phyloP scores from a whole-genome alignment of 192 early-diverging fungal species.

The Rhizoclosmatium globosum region DNA sequence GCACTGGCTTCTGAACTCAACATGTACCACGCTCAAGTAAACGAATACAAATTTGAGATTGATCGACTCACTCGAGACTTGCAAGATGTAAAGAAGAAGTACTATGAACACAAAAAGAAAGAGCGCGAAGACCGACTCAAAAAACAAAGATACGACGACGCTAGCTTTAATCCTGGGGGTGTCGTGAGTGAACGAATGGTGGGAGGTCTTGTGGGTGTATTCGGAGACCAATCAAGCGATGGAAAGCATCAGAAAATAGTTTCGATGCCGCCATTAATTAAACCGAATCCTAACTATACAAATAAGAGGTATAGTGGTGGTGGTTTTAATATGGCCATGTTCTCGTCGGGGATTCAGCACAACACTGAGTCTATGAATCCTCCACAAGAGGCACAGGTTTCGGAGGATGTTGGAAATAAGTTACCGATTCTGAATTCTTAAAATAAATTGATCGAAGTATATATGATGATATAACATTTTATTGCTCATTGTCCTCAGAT shows the following conservation, averaged over 20 bases:
- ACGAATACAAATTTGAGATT: slow-evolving; percentile 70
- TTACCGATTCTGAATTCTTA: no score
- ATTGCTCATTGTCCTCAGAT: neutral
- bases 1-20: slow-evolving; percentile 69
- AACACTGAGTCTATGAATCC: neutral
- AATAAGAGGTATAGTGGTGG: slow-evolving; percentile 26
- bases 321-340: slow-evolving; percentile 30
- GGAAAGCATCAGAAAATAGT: no score
- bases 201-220: slow-evolving; percentile 11
- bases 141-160: slow-evolving; percentile 6
- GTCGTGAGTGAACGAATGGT: slow-evolving; percentile 31
- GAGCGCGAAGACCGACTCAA: slow-evolving; percentile 14
- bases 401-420: no score
- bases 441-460: no score
- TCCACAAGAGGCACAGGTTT: no score
- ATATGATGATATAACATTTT: no score
- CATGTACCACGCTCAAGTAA: slow-evolving; percentile 72
- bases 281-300: slow-evolving; percentile 11
- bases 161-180: slow-evolving; percentile 7
- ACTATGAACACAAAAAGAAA: slow-evolving; percentile 52
- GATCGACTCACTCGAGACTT: slow-evolving; percentile 61
- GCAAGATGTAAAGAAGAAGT: slow-evolving; percentile 68
- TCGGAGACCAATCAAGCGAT: neutral
- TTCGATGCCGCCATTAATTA: neutral
- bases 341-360: slow-evolving; percentile 22